Base-by-base conservation (phyloP, 352 stramenopile species). In the Phytophthora chlamydospora region DNA sequence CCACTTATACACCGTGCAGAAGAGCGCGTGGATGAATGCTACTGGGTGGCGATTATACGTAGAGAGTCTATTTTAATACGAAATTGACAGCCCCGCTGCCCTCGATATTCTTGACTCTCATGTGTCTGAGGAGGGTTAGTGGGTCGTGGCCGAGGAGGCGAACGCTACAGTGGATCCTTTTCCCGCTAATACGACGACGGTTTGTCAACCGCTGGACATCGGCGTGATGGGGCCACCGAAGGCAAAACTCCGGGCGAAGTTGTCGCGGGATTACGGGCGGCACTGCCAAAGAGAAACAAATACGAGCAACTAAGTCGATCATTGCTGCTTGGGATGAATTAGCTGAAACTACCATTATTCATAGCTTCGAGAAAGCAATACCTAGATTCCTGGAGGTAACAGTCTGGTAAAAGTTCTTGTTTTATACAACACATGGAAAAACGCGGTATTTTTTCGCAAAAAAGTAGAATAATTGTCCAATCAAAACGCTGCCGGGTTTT, bases 51-150 rank as follows among this genome's bases (percentile, higher is more conserved):
- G 17, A 31, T 41, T 46, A 24, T 58, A 21, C 27, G n/a, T 50
- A 16, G 29, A 21, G 10, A 34, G 27, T 6, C n/a, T 53, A 13
- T 14, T 62, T 4, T 38, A 63, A 17, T 44, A 50, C 29, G 34
- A 57, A n/a, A 35, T 63, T 34, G 31, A 48, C n/a, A 9, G 27
- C 35, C 55, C 45, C 29, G 33, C 62, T 43, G 29, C 60, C 16
- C 32, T 65, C 19, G 48, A 66, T 32, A 66, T 66, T 43, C 61
- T 71, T 19, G 55, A 61, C 17, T 39, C 27, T 14, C 47, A 70
- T 52, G 62, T 61, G 13, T 64, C 44, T 10, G 52, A 65, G n/a
- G 53, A 60, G 27, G 45, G 40, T 12, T 3, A 52, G 27, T 24
- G 53, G 19, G 47, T 55, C 10, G 32, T 56, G 34, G 42, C 32